phyloP scores from a whole-genome alignment of 768 basidiomycete genomes.

The Amyloporia xantha region DNA sequence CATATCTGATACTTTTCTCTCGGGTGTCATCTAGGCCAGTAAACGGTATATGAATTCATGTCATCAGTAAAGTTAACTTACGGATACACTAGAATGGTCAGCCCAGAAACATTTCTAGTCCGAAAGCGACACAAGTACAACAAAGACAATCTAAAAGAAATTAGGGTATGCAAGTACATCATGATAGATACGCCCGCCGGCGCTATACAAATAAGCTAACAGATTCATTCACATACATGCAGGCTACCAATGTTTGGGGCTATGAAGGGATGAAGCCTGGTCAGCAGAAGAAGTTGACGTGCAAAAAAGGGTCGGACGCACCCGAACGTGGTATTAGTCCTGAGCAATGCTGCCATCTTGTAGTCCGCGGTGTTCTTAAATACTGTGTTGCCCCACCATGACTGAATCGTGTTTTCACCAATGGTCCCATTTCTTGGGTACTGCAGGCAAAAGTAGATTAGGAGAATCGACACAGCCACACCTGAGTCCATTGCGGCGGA shows the following conservation, averaged over 20 bases:
- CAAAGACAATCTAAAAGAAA: neutral
- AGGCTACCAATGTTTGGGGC: conserved; percentile 1
- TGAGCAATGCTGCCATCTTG: neutral
- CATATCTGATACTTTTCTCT: too few species aligned
- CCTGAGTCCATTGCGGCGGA: conserved; percentile 76
- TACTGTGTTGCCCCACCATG: conserved; percentile 37
- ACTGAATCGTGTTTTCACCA: conserved; percentile 24
- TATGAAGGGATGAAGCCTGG: neutral
- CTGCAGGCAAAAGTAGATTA: conserved; percentile 57
- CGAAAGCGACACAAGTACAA: neutral
- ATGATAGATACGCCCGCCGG: neutral
- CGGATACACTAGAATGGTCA: too few species aligned
- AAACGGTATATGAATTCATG: too few species aligned
- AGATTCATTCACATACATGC: too few species aligned
- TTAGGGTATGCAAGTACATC: conserved; percentile 2
- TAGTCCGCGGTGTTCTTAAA: conserved; percentile 15
- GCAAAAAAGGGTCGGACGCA: neutral
- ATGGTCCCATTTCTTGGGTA: conserved; percentile 30
- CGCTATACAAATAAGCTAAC: neutral
- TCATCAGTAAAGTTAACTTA: too few species aligned
- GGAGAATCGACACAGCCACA: conserved; percentile 55
- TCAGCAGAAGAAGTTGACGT: neutral
- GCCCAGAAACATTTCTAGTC: too few species aligned
- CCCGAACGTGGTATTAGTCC: conserved; percentile 3
- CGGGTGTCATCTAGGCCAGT: too few species aligned